These are phyloP conservation scores for Suhomyces yuchorum DNA, from an alignment of 1,139 yeast species.

Conservation along the genomic window DNA sequence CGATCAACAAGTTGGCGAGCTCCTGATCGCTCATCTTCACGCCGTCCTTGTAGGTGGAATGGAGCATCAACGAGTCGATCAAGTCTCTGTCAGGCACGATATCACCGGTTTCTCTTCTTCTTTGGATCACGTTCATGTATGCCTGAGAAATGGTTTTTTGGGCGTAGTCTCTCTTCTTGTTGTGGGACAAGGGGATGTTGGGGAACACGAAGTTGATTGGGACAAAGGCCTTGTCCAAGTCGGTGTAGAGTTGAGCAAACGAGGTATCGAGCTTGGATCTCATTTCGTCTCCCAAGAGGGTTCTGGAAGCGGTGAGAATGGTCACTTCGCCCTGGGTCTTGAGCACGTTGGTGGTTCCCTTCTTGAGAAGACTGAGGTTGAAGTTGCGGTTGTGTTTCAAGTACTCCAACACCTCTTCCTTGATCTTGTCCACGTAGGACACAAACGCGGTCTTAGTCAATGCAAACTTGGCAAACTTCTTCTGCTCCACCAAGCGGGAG, in stretches of 20 bases:
- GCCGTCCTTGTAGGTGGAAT: constrained; percentile 89
- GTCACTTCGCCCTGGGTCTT: constrained; percentile 91
- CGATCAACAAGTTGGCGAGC: constrained; percentile 89
- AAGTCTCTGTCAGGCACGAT: constrained; percentile 77
- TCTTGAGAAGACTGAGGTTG: constrained; percentile 31
- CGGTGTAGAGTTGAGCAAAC: constrained; percentile 83
- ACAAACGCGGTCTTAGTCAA: constrained; percentile 82
- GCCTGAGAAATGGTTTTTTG: constrained; percentile 77
- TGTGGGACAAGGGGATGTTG: constrained; percentile 82
- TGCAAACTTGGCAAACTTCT: constrained; percentile 91
- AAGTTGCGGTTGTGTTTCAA: constrained; percentile 49
- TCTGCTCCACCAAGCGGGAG: constrained; percentile 91
- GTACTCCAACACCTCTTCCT: constrained; percentile 70
- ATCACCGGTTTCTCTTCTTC: constrained; percentile 73
- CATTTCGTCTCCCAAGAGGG: constrained; percentile 88
- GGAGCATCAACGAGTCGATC: constrained; percentile 81
- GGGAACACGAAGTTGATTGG: constrained; percentile 96
- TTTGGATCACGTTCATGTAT: constrained; percentile 72
- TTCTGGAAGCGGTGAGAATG: constrained; percentile 90
- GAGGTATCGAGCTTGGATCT: constrained; percentile 78
- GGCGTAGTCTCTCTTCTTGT: constrained; percentile 82
- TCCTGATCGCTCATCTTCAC: constrained; percentile 90
- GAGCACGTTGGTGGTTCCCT: constrained; percentile 72
- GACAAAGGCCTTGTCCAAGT: constrained; percentile 93
- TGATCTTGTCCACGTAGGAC: constrained; percentile 82